phyloP scores from a whole-genome alignment of 768 basidiomycete species.

The Pleurotus tuber-regium region DNA sequence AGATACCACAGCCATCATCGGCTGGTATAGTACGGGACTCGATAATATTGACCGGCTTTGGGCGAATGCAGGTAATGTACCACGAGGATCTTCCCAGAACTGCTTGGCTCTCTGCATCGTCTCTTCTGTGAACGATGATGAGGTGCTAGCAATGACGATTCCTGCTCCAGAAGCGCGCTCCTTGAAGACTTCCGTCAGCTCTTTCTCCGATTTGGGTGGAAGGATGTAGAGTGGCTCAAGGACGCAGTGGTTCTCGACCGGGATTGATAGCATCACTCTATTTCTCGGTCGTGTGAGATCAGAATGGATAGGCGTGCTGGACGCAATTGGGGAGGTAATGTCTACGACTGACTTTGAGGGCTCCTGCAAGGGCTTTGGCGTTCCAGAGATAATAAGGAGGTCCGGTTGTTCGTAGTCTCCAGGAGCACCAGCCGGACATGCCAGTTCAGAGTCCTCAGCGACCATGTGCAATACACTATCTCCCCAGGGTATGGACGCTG shows the following conservation, averaged over 20 bases:
- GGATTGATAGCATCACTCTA: not conserved
- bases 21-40: no score
- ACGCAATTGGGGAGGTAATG: not conserved
- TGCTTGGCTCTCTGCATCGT: constrained; percentile 1
- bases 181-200: not conserved
- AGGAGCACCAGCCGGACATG: not conserved
- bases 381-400: not conserved
- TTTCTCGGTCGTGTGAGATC: not conserved
- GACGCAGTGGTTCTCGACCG: not conserved
- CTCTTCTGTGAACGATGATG: not conserved
- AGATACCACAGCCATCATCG: not conserved
- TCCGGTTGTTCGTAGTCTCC: not conserved
- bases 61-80: not conserved
- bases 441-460: not conserved
- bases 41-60: not conserved
- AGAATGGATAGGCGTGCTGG: not conserved
- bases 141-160: not conserved
- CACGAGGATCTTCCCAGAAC: constrained; percentile 7
- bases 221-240: not conserved
- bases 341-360: not conserved
- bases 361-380: not conserved
- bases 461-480: constrained; percentile 1
- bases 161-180: not conserved
- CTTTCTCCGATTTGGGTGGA: not conserved
- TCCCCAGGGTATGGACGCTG: not conserved